phyloP scores from a whole-genome alignment of 2,329 filamentous ascomycete genomes.

The Lasiodiplodia gonubiensis region DNA sequence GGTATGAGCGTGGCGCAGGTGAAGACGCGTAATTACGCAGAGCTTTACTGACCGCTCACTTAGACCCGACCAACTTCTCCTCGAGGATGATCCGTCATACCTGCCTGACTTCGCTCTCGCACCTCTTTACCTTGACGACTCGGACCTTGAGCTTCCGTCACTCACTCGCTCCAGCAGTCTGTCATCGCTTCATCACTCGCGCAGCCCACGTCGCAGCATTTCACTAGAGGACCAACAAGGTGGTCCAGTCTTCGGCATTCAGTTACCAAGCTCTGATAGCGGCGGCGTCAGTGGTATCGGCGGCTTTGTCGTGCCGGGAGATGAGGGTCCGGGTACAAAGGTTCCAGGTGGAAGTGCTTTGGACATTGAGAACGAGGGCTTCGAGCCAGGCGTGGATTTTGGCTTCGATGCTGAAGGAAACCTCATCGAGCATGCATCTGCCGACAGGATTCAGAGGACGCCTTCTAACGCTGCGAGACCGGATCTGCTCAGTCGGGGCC shows the following conservation, averaged over 20 bases:
- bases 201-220: constrained; percentile 3
- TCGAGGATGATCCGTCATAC: constrained; percentile 85
- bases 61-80: constrained; percentile 76
- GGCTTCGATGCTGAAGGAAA: constrained; percentile 67
- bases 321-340: constrained; percentile 45
- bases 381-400: constrained; percentile 62
- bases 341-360: not conserved
- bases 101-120: constrained; percentile 69
- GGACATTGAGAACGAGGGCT: constrained; percentile 43
- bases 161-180: constrained; percentile 31
- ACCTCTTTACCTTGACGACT: constrained; percentile 62
- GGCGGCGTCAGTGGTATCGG: constrained; percentile 38
- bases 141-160: constrained; percentile 47
- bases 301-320: constrained; percentile 50
- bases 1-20: constrained; percentile 57
- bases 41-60: not conserved
- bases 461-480: constrained; percentile 30
- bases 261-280: constrained; percentile 56
- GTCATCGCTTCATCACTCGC: constrained; percentile 4
- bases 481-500: constrained; percentile 34
- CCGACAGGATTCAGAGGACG: constrained; percentile 31
- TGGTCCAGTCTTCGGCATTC: constrained; percentile 40
- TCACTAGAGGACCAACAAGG: not conserved
- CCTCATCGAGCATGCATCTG: constrained; percentile 54
- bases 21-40: not conserved